Conservation (phyloP, 345 rosid species). For the Cardamine resedifolia region DNA sequence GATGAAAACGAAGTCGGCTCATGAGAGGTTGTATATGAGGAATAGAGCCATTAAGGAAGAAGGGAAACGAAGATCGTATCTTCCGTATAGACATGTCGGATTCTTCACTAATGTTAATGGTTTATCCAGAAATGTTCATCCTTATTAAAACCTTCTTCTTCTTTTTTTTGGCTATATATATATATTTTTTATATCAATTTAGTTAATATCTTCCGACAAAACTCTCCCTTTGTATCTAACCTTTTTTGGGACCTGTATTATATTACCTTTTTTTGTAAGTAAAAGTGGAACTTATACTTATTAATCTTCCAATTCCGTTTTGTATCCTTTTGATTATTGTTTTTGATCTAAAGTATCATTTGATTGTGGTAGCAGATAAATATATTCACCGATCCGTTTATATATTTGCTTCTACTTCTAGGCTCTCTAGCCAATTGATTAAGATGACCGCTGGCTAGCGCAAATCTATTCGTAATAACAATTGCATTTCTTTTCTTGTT, state of each 20-base stretch:
- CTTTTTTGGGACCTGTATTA: neutral
- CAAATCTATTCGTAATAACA: too few species aligned
- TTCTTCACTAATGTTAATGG: constrained; percentile 52
- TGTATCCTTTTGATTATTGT: neutral
- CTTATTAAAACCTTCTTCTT: constrained; percentile 36
- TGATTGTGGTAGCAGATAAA: neutral
- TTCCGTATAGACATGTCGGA: constrained; percentile 60
- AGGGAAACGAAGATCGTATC: constrained; percentile 43
- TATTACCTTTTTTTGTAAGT: constrained; percentile 3
- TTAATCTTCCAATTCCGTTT: neutral
- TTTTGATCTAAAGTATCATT: neutral
- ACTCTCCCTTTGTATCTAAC: constrained; percentile 12
- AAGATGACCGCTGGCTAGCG: too few species aligned
- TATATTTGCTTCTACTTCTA: too few species aligned
- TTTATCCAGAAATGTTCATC: constrained; percentile 53
- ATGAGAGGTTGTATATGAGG: constrained; percentile 50
- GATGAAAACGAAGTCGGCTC: constrained; percentile 33
- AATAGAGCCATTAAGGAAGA: constrained; percentile 39
- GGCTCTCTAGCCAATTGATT: too few species aligned
- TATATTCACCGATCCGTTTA: neutral
- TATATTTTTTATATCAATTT: neutral
- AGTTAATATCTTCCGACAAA: constrained; percentile 12
- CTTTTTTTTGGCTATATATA: neutral
- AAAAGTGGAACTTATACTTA: neutral
- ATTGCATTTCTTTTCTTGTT: neutral